A percentile compares a stretch with the other conserved stretches of the same genome.
Evolutionary conservation across 139 green algal species (phyloP).

Genomic region (Chlamydomonas sp.): DNA sequence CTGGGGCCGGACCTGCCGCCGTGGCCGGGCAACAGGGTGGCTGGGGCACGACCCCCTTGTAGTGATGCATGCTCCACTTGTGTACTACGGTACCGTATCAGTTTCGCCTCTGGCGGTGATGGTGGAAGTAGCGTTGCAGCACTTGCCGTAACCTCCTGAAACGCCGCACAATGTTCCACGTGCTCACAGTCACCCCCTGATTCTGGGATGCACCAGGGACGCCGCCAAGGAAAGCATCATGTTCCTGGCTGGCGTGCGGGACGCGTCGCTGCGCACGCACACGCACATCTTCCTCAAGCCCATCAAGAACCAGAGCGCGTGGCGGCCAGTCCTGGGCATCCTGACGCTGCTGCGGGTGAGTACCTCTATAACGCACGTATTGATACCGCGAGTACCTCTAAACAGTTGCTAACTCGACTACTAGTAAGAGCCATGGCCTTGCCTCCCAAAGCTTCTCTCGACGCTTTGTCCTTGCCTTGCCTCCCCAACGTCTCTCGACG

Average conservation of each 20-base stretch:
- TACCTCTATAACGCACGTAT: too few relatives aligned
- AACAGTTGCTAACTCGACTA: too few relatives aligned
- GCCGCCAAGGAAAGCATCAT: constrained; percentile 61
- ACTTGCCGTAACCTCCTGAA: not conserved
- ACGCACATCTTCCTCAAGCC: constrained; percentile 63
- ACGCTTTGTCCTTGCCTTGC: not conserved
- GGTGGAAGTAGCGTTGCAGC: not conserved
- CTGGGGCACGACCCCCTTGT: too few relatives aligned
- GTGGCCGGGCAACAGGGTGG: not conserved
- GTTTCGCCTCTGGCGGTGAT: too few relatives aligned
- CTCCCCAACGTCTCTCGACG: too few relatives aligned
- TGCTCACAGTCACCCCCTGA: not conserved
- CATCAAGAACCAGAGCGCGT: constrained; percentile 76
- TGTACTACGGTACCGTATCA: too few relatives aligned
- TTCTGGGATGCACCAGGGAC: constrained; percentile 8
- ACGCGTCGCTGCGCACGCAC: constrained; percentile 47
- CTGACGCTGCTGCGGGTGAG: constrained; percentile 67
- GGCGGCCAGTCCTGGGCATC: constrained; percentile 74
- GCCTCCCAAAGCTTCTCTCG: not conserved
- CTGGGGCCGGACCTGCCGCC: not conserved
- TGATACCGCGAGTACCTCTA: too few relatives aligned
- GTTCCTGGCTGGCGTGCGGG: constrained; percentile 54
- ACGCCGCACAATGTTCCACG: not conserved
- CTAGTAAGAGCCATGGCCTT: not conserved
- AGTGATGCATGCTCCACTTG: too few relatives aligned